Percentiles rank a stretch among this genome's conserved stretches.
phyloP scores from a whole-genome alignment of 73 alveolate genomes.

The Stentor coeruleus region DNA sequence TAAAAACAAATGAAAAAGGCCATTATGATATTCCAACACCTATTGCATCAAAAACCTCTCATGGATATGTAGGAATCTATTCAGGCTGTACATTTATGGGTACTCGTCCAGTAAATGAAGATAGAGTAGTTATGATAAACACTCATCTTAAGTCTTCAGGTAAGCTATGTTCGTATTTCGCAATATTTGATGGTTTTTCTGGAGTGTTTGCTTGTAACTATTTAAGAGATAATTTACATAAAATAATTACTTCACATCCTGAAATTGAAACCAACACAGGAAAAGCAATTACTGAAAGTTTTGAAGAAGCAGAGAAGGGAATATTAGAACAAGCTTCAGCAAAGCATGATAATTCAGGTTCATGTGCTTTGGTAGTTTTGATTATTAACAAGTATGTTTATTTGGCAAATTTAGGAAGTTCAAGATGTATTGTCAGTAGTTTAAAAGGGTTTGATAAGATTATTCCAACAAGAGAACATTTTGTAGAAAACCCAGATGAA shows the following conservation, averaged over 20 bases:
- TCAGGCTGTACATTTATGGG: not conserved
- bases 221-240: not conserved
- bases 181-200: not conserved
- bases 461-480: not conserved
- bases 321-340: not conserved
- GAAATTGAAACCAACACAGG: not conserved
- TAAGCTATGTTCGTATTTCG: not conserved
- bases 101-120: not conserved
- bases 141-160: not conserved
- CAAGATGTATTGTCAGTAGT: conserved; percentile 39
- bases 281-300: not conserved
- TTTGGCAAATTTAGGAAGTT: conserved; percentile 96
- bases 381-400: conserved; percentile 35
- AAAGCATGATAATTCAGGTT: not conserved
- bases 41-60: not conserved
- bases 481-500: not conserved
- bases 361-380: conserved; percentile 26
- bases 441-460: not conserved
- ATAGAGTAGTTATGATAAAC: not conserved
- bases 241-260: not conserved
- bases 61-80: not conserved
- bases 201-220: not conserved
- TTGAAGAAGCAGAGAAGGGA: not conserved
- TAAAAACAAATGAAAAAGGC: not conserved
- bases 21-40: not conserved